Evolutionary conservation across 2,329 filamentous ascomycete species (phyloP).

Genomic region (Colletotrichum noveboracense): DNA sequence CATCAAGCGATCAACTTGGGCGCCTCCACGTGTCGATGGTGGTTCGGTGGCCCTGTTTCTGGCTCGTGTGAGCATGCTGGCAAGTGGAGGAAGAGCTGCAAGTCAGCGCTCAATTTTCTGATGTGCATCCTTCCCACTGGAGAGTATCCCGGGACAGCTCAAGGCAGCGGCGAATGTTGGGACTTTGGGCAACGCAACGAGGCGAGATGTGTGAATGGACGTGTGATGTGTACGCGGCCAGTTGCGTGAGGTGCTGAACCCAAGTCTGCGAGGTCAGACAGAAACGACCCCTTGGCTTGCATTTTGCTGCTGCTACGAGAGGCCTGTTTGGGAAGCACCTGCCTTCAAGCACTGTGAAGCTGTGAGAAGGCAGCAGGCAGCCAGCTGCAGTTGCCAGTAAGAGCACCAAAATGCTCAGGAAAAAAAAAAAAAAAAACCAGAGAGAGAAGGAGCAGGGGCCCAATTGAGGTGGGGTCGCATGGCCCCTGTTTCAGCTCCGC

Average conservation of each 20-base stretch:
- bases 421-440: neutral
- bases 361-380: neutral
- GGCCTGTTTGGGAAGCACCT: neutral
- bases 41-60: neutral
- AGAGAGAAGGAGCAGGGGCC: neutral
- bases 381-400: neutral
- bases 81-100: conserved; percentile 3
- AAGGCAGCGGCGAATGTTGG: neutral
- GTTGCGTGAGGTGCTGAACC: neutral
- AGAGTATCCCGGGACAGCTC: neutral
- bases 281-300: neutral
- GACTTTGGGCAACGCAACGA: neutral
- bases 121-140: neutral
- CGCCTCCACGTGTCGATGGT: conserved; percentile 17
- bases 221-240: neutral
- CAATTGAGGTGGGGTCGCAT: neutral
- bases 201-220: neutral
- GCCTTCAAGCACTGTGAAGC: neutral
- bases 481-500: conserved; percentile 19
- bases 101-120: neutral
- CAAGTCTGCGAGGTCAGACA: neutral
- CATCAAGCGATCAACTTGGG: conserved; percentile 17
- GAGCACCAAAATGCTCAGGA: neutral
- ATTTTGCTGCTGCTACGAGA: neutral
- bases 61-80: neutral